Evolutionary conservation across 1,284 basidiomycete genomes (phyloP).

Genomic region (Entoloma clypeatum): DNA sequence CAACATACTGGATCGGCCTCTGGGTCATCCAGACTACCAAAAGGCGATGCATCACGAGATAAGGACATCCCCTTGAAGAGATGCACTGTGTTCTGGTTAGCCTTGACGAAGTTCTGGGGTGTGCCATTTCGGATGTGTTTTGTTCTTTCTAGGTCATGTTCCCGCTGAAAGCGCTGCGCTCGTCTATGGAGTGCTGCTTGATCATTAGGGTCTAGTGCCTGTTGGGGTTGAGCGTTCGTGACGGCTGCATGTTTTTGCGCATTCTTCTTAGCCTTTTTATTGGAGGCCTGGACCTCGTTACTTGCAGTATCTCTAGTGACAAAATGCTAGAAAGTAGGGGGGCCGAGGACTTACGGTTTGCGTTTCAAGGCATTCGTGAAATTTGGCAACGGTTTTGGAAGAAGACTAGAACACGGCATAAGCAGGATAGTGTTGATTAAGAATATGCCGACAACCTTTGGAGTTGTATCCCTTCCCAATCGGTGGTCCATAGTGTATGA

Average conservation of each 20-base stretch:
- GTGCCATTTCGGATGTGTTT: slow-evolving; percentile 41
- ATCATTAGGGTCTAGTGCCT: slow-evolving; percentile 55
- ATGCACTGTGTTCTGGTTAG: slow-evolving; percentile 49
- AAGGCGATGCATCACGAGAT: slow-evolving; percentile 45
- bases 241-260: slow-evolving; percentile 41
- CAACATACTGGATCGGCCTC: slow-evolving; percentile 66
- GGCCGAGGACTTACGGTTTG: slow-evolving; percentile 48
- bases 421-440: slow-evolving; percentile 21
- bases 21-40: slow-evolving; percentile 53
- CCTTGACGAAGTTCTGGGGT: slow-evolving; percentile 39
- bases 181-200: slow-evolving; percentile 63
- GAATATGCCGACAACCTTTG: slow-evolving; percentile 53
- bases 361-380: slow-evolving; percentile 54
- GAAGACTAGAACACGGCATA: slow-evolving; percentile 42
- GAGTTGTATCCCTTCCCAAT: slow-evolving; percentile 81
- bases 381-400: slow-evolving; percentile 55
- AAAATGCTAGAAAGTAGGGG: background rate
- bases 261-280: slow-evolving; percentile 70
- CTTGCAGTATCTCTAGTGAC: slow-evolving; percentile 24
- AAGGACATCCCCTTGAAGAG: slow-evolving; percentile 44
- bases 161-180: slow-evolving; percentile 75
- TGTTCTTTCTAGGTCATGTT: slow-evolving; percentile 76
- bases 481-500: slow-evolving; percentile 82
- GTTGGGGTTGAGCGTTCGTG: no score
- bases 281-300: slow-evolving; percentile 36